Base-by-base conservation (phyloP, 768 basidiomycete genomes). In the Suillus ampliporus region DNA sequence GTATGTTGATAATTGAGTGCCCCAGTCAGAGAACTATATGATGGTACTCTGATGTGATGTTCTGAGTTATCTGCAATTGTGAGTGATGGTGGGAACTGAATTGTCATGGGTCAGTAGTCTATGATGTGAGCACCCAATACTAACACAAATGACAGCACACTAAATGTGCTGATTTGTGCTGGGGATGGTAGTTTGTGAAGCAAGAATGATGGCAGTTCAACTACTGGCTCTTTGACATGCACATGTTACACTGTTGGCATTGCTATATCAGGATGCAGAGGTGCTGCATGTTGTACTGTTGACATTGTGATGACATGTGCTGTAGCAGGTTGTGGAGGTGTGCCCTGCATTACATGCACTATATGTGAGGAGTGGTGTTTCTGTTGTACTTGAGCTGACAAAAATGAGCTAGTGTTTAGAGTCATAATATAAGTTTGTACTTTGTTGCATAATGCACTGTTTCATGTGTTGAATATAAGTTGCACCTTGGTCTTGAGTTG, bases 181-280 rank as follows among this genome's bases (percentile, higher is more conserved):
- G 9, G 43, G n/a, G 43, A 43, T 43, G 43, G 43, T 43, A 19
- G 43, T 9, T 43, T 43, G 43, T 43, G 43, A 19, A 43, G 19
- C 9, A 4, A 43, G 43, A 43, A 43, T 4, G n/a, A 44, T 70
- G 63, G 2, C 61, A 58, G 52, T 31, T 31, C 31, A 31, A 31
- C 31, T 31, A 31, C 31, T 31, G 31, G 4, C 31, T 31, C 31
- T 31, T 31, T 31, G 31, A 31, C 31, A 31, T 31, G 31, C 31
- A 3, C 31, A 31, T 31, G 31, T 31, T 31, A 6, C 6, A 31
- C 31, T 31, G 31, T 31, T 31, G 31, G 31, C 31, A 31, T 31
- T 31, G 31, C 31, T 6, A 31, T 31, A 31, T 31, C 31, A 31
- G 31, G 31, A 3, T 31, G 31, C 6, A 6, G 31, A 31, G 31